A percentile compares a stretch with the other conserved stretches of the same genome.
These are phyloP conservation scores for Fonsecaea monophora DNA, from an alignment of 2,329 filamentous ascomycete genomes.

Conservation along the genomic window DNA sequence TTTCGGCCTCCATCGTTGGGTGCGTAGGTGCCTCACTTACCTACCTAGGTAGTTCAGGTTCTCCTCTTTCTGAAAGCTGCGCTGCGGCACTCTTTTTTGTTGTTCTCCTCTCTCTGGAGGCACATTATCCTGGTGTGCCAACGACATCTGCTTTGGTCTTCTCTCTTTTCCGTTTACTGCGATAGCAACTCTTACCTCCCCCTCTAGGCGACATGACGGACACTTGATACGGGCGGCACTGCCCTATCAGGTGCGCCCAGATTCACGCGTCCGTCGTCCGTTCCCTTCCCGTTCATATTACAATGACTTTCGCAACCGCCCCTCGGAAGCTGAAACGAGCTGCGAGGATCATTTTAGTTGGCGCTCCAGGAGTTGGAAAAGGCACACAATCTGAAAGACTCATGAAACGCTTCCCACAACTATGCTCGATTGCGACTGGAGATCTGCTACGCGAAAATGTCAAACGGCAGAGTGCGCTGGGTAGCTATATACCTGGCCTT, in stretches of 20 bases:
- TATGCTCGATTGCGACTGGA: conserved; percentile 91
- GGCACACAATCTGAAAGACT: conserved; percentile 93
- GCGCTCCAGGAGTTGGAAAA: conserved; percentile 95
- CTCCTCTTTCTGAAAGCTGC: conserved; percentile 3
- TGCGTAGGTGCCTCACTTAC: conserved; percentile 4
- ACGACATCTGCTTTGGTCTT: background rate
- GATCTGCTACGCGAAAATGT: conserved; percentile 94
- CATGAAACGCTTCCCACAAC: conserved; percentile 82
- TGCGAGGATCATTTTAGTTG: conserved; percentile 91
- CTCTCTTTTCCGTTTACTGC: background rate
- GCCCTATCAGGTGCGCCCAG: background rate
- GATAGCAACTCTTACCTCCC: conserved; percentile 3
- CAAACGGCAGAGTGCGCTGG: conserved; percentile 81
- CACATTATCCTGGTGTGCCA: background rate
- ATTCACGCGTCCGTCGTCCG: conserved; percentile 6
- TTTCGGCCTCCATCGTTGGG: conserved; percentile 2
- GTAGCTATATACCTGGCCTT: conserved; percentile 56
- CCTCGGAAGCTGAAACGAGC: conserved; percentile 71
- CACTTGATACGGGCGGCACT: conserved; percentile 20
- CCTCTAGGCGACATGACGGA: conserved; percentile 19
- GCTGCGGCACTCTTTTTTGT: background rate
- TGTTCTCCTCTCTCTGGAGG: background rate
- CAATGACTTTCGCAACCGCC: conserved; percentile 40
- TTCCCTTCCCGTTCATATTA: conserved; percentile 12
- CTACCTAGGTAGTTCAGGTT: conserved; percentile 1